A percentile compares a stretch with the other conserved stretches of the same genome.
phyloP scores from a whole-genome alignment of 2,329 filamentous ascomycete genomes.

The Leptographium radiaticola region DNA sequence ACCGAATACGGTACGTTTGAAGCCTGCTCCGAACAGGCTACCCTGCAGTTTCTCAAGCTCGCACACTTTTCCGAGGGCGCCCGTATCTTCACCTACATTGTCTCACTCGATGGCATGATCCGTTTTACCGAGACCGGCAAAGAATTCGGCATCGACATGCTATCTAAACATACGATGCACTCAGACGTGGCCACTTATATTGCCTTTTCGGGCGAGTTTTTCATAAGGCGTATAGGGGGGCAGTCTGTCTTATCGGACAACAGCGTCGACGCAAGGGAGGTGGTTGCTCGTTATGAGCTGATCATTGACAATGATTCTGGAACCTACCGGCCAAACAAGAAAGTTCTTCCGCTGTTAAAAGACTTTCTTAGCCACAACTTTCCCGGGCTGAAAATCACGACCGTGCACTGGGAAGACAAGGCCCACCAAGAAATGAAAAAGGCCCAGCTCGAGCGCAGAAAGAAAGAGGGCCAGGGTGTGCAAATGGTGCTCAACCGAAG shows the following conservation, averaged over 20 bases:
- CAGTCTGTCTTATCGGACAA: too few relatives aligned
- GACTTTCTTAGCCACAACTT: conserved; percentile 60
- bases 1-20: conserved; percentile 61
- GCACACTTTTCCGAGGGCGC: conserved; percentile 77
- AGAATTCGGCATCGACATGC: conserved; percentile 84
- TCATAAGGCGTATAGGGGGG: conserved; percentile 47
- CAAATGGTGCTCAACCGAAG: conserved; percentile 45
- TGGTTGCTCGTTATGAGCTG: conserved; percentile 60
- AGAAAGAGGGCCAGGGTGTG: conserved; percentile 37
- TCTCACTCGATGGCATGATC: conserved; percentile 75
- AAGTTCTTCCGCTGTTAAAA: conserved; percentile 58
- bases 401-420: conserved; percentile 68
- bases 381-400: conserved; percentile 60
- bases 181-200: conserved; percentile 85
- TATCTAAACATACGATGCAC: conserved; percentile 96
- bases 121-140: conserved; percentile 93
- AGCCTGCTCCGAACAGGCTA: conserved; percentile 54
- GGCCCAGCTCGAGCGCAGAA: conserved; percentile 62
- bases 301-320: conserved; percentile 93
- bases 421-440: conserved; percentile 62
- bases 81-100: conserved; percentile 80
- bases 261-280: conserved; percentile 22
- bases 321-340: conserved; percentile 78
- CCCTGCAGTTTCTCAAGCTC: conserved; percentile 71
- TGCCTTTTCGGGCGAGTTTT: conserved; percentile 87